These are phyloP conservation scores for Flaveria bidentis DNA, from an alignment of 129 eudicot genomes.

Conservation along the genomic window DNA sequence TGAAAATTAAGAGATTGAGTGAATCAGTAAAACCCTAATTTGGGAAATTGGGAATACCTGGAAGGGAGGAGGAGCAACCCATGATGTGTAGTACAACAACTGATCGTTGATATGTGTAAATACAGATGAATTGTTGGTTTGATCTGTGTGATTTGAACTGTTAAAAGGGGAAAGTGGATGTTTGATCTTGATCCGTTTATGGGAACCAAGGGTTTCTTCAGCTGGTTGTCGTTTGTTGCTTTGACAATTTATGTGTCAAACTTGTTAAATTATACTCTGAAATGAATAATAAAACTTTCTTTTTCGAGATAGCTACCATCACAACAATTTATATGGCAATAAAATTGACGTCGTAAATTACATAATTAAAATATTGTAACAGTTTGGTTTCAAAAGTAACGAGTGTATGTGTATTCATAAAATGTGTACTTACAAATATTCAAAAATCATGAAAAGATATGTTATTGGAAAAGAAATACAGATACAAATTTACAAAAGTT, in stretches of 20 bases:
- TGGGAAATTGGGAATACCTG: slow-evolving; percentile 37
- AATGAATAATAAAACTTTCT: no score
- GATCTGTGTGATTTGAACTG: slow-evolving; percentile 23
- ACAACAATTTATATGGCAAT: no score
- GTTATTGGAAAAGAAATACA: no score
- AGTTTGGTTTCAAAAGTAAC: no score
- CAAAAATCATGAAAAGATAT: no score
- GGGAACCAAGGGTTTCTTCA: slow-evolving; percentile 29
- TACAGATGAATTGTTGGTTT: slow-evolving; percentile 6
- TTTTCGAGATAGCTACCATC: no score
- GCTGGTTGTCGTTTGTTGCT: slow-evolving; percentile 11
- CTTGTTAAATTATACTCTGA: no score
- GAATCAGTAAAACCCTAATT: slow-evolving; percentile 23
- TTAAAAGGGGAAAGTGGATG: slow-evolving; percentile 11
- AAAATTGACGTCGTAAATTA: no score
- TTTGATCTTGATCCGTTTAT: slow-evolving; percentile 29
- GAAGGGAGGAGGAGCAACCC: slow-evolving; percentile 75
- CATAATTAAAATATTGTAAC: no score
- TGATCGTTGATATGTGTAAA: background rate
- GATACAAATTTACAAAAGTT: no score
- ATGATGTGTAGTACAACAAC: slow-evolving; percentile 30
- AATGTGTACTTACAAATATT: no score
- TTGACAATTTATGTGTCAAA: background rate
- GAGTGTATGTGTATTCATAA: no score
- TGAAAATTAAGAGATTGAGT: background rate